phyloP scores from a whole-genome alignment of 78 protist genomes.

The Ministeria vibrans region DNA sequence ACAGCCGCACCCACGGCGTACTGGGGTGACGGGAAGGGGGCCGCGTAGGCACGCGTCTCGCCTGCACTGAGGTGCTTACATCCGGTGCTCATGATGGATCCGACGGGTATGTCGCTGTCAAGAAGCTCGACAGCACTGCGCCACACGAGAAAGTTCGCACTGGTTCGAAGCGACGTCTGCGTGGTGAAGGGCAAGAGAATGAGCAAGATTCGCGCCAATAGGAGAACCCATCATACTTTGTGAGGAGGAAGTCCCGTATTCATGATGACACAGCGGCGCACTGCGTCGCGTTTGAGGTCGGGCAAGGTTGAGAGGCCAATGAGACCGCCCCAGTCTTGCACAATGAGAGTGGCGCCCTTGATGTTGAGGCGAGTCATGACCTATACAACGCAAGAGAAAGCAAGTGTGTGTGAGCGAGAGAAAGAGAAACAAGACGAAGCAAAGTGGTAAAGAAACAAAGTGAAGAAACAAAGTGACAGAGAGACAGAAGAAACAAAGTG shows the following conservation, averaged over 20 bases:
- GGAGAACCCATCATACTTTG: background rate
- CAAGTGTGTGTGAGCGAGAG: no score
- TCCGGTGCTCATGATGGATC: no score
- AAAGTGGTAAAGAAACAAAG: no score
- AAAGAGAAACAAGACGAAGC: no score
- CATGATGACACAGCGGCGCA: background rate
- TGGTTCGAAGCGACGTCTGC: background rate
- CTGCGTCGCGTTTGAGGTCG: background rate
- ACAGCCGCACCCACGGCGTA: background rate
- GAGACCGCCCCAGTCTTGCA: slow-evolving; percentile 17
- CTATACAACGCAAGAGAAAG: background rate
- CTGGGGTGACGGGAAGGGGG: background rate
- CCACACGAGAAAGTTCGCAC: background rate
- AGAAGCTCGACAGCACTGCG: background rate
- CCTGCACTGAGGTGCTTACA: background rate
- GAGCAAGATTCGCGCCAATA: background rate
- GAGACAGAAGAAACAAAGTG: no score
- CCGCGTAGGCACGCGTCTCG: background rate
- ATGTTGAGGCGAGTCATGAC: background rate
- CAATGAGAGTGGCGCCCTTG: background rate
- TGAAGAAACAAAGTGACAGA: no score
- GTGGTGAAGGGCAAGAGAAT: no score
- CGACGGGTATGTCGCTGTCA: no score
- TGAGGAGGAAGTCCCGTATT: background rate
- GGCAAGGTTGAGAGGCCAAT: background rate